A percentile compares a stretch with the other conserved stretches of the same genome.
Evolutionary conservation across 2,329 filamentous ascomycete species (phyloP).

Genomic region (Cercospora zeina): DNA sequence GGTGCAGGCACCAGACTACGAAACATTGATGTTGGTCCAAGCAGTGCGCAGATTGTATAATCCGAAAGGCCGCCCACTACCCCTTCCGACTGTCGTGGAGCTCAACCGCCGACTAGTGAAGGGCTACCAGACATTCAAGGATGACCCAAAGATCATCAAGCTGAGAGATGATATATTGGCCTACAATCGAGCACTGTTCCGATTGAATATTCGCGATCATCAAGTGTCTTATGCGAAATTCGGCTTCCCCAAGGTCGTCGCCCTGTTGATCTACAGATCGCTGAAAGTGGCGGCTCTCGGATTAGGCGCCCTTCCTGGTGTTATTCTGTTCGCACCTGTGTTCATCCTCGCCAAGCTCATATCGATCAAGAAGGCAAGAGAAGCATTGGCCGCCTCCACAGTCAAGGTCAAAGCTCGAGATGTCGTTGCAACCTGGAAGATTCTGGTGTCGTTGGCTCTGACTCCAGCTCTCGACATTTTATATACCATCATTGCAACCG

Average conservation of each 20-base stretch:
- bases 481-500: slow-evolving; percentile 72
- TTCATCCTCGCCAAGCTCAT: slow-evolving; percentile 83
- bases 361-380: slow-evolving; percentile 76
- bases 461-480: slow-evolving; percentile 79
- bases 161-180: slow-evolving; percentile 73
- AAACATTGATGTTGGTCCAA: slow-evolving; percentile 95
- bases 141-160: slow-evolving; percentile 77
- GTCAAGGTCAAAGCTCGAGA: slow-evolving; percentile 87
- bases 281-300: slow-evolving; percentile 74
- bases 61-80: slow-evolving; percentile 88
- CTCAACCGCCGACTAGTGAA: slow-evolving; percentile 87
- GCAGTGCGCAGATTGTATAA: slow-evolving; percentile 91
- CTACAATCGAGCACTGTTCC: slow-evolving; percentile 84
- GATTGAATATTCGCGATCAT: slow-evolving; percentile 86
- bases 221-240: slow-evolving; percentile 91
- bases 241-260: slow-evolving; percentile 72
- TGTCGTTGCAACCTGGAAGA: slow-evolving; percentile 92
- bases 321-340: slow-evolving; percentile 83
- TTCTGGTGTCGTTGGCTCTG: slow-evolving; percentile 81
- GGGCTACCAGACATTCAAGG: slow-evolving; percentile 89
- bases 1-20: slow-evolving; percentile 88
- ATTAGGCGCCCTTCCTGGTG: slow-evolving; percentile 79
- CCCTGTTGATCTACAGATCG: slow-evolving; percentile 76
- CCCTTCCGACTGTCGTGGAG: slow-evolving; percentile 88
- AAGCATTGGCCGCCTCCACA: slow-evolving; percentile 79